phyloP scores from a whole-genome alignment of 805 yeast genomes.

The Candida khao-thaluensis region DNA sequence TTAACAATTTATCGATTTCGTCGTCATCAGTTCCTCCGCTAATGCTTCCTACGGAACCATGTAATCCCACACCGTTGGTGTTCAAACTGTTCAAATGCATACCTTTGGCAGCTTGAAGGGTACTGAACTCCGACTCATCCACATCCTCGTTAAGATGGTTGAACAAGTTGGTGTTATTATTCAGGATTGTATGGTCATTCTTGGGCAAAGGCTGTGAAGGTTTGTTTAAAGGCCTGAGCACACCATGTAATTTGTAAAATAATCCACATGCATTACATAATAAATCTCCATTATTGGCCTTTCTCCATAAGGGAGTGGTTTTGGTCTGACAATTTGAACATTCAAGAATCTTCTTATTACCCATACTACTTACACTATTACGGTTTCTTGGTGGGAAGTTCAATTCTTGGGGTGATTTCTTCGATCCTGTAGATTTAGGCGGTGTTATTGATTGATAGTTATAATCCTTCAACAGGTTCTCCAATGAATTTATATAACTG shows the following conservation, averaged over 20 bases:
- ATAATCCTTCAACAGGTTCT: constrained; percentile 33
- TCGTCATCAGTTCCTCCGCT: constrained; percentile 21
- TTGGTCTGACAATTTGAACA: constrained; percentile 45
- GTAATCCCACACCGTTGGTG: background rate
- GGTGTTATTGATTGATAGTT: constrained; percentile 17
- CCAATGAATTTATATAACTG: constrained; percentile 39
- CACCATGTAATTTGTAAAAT: constrained; percentile 45
- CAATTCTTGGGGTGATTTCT: constrained; percentile 13
- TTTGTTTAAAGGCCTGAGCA: constrained; percentile 39
- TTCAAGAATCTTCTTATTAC: constrained; percentile 25
- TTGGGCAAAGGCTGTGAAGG: constrained; percentile 6
- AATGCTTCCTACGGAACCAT: constrained; percentile 1
- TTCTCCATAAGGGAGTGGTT: constrained; percentile 48
- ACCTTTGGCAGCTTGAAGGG: background rate
- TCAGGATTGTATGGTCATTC: constrained; percentile 23
- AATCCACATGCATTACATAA: constrained; percentile 48
- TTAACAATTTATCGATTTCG: constrained; percentile 40
- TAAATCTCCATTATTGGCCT: constrained; percentile 40
- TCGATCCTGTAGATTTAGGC: constrained; percentile 14
- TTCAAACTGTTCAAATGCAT: background rate
- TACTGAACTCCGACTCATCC: background rate
- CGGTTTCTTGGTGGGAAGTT: background rate
- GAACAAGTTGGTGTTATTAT: constrained; percentile 25
- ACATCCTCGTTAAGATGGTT: constrained; percentile 16
- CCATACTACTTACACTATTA: background rate